These are phyloP conservation scores for Aspergillus thermomutatus DNA, from an alignment of 2,329 filamentous ascomycete genomes.

Conservation along the genomic window DNA sequence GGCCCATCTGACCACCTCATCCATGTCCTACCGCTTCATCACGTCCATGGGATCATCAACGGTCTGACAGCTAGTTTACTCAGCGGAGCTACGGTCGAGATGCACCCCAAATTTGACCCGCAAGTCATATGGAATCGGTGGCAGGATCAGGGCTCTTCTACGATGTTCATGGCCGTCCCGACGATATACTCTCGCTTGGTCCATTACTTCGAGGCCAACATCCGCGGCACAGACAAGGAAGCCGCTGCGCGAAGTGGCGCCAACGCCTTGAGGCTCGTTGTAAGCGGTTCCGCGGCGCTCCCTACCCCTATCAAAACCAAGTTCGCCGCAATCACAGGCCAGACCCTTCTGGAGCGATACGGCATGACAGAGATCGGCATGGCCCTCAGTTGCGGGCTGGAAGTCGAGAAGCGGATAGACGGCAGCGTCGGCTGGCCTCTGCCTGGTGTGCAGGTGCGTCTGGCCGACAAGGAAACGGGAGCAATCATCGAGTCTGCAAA, in stretches of 20 bases:
- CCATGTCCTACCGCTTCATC: constrained; percentile 50
- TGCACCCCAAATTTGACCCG: constrained; percentile 45
- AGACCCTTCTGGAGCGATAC: constrained; percentile 47
- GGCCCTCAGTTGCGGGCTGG: constrained; percentile 44
- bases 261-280: constrained; percentile 33
- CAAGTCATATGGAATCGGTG: constrained; percentile 47
- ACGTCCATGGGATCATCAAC: constrained; percentile 51
- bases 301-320: constrained; percentile 41
- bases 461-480: constrained; percentile 42
- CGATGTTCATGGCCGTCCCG: constrained; percentile 51
- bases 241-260: constrained; percentile 30
- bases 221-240: constrained; percentile 35
- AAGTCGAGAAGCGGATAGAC: constrained; percentile 39
- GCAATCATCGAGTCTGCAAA: constrained; percentile 27
- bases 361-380: constrained; percentile 53
- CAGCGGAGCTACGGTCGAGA: constrained; percentile 47
- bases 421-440: constrained; percentile 50
- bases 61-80: constrained; percentile 48
- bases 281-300: constrained; percentile 44
- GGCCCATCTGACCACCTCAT: constrained; percentile 43
- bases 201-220: constrained; percentile 42
- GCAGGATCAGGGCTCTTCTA: constrained; percentile 38
- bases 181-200: constrained; percentile 51
- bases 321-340: constrained; percentile 40
- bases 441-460: constrained; percentile 46